These are phyloP conservation scores for Picea abies DNA, from an alignment of 83 land plant genomes.

Conservation along the genomic window DNA sequence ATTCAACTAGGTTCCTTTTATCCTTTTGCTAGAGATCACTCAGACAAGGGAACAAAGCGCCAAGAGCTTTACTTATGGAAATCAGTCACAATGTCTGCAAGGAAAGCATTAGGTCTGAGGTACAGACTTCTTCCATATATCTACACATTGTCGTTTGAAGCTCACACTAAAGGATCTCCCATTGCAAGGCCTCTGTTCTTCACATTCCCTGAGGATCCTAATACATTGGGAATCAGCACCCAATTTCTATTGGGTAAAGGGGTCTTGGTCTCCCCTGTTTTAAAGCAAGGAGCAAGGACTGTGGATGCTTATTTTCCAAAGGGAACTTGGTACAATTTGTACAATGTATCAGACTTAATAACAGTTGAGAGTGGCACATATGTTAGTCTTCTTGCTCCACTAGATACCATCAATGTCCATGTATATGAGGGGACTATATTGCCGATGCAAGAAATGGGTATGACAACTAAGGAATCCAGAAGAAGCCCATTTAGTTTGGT, in stretches of 20 bases:
- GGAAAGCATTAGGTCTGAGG: constrained; percentile 70
- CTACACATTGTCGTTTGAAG: constrained; percentile 79
- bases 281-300: constrained; percentile 35
- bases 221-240: constrained; percentile 51
- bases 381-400: constrained; percentile 62
- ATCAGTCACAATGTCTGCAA: constrained; percentile 69
- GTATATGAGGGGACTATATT: constrained; percentile 70
- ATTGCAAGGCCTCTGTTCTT: constrained; percentile 89
- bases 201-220: constrained; percentile 63
- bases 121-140: constrained; percentile 79
- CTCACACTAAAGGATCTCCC: constrained; percentile 67
- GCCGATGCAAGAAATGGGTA: constrained; percentile 72
- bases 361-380: constrained; percentile 26
- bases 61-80: constrained; percentile 91
- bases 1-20: constrained; percentile 93
- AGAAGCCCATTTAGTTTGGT: constrained; percentile 64
- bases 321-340: constrained; percentile 79
- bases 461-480: constrained; percentile 60
- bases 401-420: constrained; percentile 78
- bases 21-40: constrained; percentile 86
- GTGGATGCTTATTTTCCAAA: constrained; percentile 84
- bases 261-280: constrained; percentile 77
- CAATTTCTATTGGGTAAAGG: constrained; percentile 79
- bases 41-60: constrained; percentile 27
- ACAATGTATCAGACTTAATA: constrained; percentile 47